phyloP scores from a whole-genome alignment of 768 basidiomycete genomes.

The Sistotremastrum niveocremeum region DNA sequence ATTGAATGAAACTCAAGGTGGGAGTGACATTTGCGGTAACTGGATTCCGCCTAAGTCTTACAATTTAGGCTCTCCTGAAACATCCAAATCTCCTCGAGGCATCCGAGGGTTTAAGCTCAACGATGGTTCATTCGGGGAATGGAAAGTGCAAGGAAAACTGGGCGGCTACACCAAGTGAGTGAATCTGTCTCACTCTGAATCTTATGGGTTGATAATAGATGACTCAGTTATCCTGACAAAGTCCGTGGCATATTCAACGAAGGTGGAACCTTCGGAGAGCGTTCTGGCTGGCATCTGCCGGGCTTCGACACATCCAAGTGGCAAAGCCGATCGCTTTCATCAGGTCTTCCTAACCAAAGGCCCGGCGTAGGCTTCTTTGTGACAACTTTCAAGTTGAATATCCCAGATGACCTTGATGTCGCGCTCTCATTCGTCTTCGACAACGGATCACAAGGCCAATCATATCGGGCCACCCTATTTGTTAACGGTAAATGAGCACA shows the following conservation, averaged over 20 bases:
- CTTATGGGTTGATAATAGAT: no score
- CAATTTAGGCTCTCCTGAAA: conserved; percentile 27
- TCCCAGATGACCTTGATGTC: conserved; percentile 49
- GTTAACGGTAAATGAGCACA: conserved; percentile 79
- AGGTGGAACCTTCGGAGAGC: conserved; percentile 60
- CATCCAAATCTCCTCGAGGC: conserved; percentile 63
- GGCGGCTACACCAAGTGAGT: conserved; percentile 55
- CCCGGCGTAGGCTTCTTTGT: conserved; percentile 78
- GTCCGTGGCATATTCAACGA: conserved; percentile 57
- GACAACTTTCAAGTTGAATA: conserved; percentile 50
- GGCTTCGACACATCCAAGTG: conserved; percentile 51
- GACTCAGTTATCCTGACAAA: conserved; percentile 59
- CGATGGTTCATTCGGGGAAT: conserved; percentile 37
- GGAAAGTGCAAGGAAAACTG: conserved; percentile 66
- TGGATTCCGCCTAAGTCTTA: neutral
- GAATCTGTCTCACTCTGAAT: neutral
- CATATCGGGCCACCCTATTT: conserved; percentile 61
- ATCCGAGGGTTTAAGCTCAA: conserved; percentile 65
- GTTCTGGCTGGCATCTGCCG: conserved; percentile 63
- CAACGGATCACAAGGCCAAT: conserved; percentile 33
- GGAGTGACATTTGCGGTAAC: neutral
- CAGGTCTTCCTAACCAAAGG: conserved; percentile 39
- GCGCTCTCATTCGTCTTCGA: conserved; percentile 63
- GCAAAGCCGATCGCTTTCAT: conserved; percentile 38
- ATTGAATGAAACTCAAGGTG: neutral